These are phyloP conservation scores for Dacryopinax primogenitus DNA, from an alignment of 768 basidiomycete genomes.

Conservation along the genomic window DNA sequence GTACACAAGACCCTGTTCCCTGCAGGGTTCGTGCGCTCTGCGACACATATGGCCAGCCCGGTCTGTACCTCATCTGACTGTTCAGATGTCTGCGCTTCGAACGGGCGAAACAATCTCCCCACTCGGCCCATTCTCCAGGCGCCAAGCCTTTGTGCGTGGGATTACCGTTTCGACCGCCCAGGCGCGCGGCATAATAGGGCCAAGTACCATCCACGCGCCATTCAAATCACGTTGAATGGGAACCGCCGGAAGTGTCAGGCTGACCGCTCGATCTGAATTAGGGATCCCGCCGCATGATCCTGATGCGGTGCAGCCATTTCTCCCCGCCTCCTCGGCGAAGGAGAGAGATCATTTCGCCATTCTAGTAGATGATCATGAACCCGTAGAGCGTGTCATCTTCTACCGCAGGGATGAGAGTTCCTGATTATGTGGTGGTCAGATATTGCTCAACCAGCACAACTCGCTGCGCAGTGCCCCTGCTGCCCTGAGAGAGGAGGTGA, in stretches of 20 bases:
- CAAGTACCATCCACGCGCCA: neutral
- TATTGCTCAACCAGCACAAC: neutral
- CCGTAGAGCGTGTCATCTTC: too few species aligned
- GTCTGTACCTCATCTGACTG: too few species aligned
- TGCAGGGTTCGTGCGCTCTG: conserved; percentile 4
- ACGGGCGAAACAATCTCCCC: neutral
- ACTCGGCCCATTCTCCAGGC: neutral
- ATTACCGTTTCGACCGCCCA: neutral
- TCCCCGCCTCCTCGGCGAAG: too few species aligned
- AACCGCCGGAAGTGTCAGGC: neutral
- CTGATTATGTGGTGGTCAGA: neutral
- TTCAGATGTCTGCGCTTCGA: neutral
- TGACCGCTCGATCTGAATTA: neutral
- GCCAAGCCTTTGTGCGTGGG: neutral
- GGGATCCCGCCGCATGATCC: neutral
- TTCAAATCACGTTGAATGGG: neutral
- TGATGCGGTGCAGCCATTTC: too few species aligned
- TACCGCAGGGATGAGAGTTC: too few species aligned
- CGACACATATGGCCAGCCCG: too few species aligned
- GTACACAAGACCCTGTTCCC: neutral
- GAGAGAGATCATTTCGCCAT: too few species aligned
- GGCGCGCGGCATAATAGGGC: neutral
- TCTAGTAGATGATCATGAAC: too few species aligned
- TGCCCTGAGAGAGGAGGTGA: neutral
- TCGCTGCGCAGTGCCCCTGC: neutral